These are phyloP conservation scores for Priceomyces melissophilus DNA, from an alignment of 805 yeast genomes.

Conservation along the genomic window DNA sequence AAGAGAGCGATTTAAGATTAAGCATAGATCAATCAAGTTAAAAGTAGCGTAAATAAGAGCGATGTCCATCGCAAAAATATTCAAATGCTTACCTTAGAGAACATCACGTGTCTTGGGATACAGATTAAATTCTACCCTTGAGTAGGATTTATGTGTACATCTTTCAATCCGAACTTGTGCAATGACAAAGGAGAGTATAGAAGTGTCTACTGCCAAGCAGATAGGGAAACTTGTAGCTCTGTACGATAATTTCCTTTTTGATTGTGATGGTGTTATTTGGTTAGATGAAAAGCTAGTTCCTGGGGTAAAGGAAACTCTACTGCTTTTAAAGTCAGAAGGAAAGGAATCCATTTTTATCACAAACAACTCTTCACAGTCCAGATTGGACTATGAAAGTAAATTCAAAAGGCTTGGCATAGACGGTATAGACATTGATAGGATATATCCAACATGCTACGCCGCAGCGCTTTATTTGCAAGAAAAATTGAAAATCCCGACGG, in stretches of 20 bases:
- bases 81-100: too few relatives aligned
- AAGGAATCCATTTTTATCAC: conserved; percentile 35
- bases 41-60: too few relatives aligned
- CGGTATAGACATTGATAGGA: conserved; percentile 22
- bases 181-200: conserved; percentile 4
- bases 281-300: conserved; percentile 32
- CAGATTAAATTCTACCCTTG: too few relatives aligned
- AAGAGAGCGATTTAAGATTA: too few relatives aligned
- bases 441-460: conserved; percentile 38
- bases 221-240: conserved; percentile 20
- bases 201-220: conserved; percentile 10
- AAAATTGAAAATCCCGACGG: conserved; percentile 20
- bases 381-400: conserved; percentile 29
- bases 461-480: conserved; percentile 27
- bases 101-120: too few relatives aligned
- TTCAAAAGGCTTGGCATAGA: conserved; percentile 29
- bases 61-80: too few relatives aligned
- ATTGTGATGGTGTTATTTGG: conserved; percentile 44
- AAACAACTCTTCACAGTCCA: conserved; percentile 35
- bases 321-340: conserved; percentile 16
- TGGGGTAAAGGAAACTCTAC: conserved; percentile 26
- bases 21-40: too few relatives aligned
- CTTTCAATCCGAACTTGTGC: too few relatives aligned
- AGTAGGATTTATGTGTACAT: too few relatives aligned
- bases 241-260: conserved; percentile 39